Evolutionary conservation across 108 stramenopile species (phyloP).

Genomic region (Cyclostephanos tholiformis): DNA sequence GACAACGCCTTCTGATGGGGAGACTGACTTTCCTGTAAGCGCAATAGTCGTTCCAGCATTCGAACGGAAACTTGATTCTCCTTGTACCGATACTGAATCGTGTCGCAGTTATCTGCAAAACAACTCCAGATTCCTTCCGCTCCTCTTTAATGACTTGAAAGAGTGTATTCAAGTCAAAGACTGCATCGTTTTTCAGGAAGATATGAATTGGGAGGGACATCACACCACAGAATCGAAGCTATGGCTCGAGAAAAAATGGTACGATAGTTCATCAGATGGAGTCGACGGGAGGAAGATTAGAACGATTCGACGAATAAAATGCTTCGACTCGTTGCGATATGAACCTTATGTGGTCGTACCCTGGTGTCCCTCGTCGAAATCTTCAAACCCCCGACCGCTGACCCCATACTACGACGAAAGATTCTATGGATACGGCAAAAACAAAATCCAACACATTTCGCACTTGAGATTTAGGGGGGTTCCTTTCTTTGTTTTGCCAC

Average conservation of each 20-base stretch:
- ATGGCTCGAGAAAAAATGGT: conserved; percentile 74
- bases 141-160: conserved; percentile 63
- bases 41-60: conserved; percentile 90
- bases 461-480: conserved; percentile 71
- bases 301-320: conserved; percentile 55
- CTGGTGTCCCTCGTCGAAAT: conserved; percentile 63
- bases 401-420: conserved; percentile 88
- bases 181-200: conserved; percentile 75
- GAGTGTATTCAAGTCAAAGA: conserved; percentile 58
- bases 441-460: conserved; percentile 85
- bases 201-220: conserved; percentile 85
- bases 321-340: conserved; percentile 82
- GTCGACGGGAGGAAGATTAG: conserved; percentile 5
- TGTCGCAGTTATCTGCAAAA: conserved; percentile 51
- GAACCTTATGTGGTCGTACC: conserved; percentile 88
- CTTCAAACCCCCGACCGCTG: conserved; percentile 27
- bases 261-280: conserved; percentile 44
- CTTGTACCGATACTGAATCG: conserved; percentile 46
- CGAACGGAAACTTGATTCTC: conserved; percentile 60
- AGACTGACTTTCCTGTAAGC: conserved; percentile 15
- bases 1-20: neutral
- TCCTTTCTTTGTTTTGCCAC: conserved; percentile 67
- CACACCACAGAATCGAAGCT: conserved; percentile 68
- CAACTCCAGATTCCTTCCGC: conserved; percentile 67
- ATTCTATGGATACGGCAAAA: conserved; percentile 90